Base-by-base conservation (phyloP, 2,329 filamentous ascomycete species). In the Neocatenulostroma microsporum region DNA sequence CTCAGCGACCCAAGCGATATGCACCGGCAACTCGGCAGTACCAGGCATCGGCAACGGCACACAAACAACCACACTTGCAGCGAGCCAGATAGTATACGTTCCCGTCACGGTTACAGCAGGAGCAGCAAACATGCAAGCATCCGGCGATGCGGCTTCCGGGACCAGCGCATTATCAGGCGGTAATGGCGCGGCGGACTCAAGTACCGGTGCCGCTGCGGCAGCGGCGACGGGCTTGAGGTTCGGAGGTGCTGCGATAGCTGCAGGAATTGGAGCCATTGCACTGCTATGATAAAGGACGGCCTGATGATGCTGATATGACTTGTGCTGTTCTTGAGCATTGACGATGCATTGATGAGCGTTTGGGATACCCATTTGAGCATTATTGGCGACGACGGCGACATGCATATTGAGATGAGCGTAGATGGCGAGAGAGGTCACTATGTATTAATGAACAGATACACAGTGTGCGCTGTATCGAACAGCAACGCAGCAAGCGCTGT, bases 61-160 rank as follows among this genome's bases (percentile, higher is more conserved):
- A n/a, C 45, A 45, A n/a, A 54, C 48, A 12, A 48, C 48, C 8
- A 51, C 50, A 2, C 43, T 57, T n/a, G 49, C 51, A 15, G 41
- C 36, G 6, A 51, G 40, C 9, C 45, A 55, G 36, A 43, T 57
- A 34, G 42, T 37, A 15, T 55, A 55, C 26, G 42, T 50, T 5
- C 42, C 50, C 9, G 44, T 56, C 12, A 51, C 49, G 5, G 40
- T 56, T 19, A 56, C 53, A 6, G 54, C 50, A 4, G 53, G 53
- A 2, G 37, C 33, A n/a, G 40, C 44, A 35, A 51, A 51, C 36
- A 15, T 34, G n/a, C n/a, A n/a, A n/a, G n/a, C n/a, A n/a, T n/a
- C n/a, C n/a, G n/a, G n/a, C n/a, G n/a, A 30, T 18, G 19, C 28
- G 7, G 28, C 14, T 6, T 17, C 13, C 7, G 26, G 26, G 25